A percentile compares a stretch with the other conserved stretches of the same genome.
These are phyloP conservation scores for Urochloa ruziziensis DNA, from an alignment of 176 grass and related monocot species.

Conservation along the genomic window DNA sequence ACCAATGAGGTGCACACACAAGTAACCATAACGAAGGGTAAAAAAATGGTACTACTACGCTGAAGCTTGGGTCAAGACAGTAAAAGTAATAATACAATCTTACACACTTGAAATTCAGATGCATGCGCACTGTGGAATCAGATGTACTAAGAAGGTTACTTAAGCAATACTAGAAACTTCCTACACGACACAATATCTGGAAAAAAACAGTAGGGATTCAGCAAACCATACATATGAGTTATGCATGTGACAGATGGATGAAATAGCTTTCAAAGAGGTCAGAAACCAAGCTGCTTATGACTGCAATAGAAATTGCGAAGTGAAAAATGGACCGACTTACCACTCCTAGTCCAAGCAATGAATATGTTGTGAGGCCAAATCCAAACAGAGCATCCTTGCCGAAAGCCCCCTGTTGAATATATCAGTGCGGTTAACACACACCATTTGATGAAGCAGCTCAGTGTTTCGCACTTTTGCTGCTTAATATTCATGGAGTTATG, in stretches of 20 bases:
- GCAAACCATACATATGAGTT: neutral
- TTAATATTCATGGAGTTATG: neutral
- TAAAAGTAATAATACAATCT: neutral
- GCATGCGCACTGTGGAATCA: too few species aligned
- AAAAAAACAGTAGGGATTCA: neutral
- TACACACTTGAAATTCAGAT: neutral
- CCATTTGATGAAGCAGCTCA: conserved; percentile 1
- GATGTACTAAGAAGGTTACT: neutral
- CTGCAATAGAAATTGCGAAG: neutral
- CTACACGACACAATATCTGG: neutral
- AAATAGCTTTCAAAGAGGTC: neutral
- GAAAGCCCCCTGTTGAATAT: conserved; percentile 73
- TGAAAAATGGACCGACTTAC: conserved; percentile 40
- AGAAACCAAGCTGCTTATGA: conserved; percentile 1
- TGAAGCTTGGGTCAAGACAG: neutral
- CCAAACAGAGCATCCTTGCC: conserved; percentile 77
- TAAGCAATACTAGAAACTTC: conserved; percentile 2
- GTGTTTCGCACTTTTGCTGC: conserved; percentile 6
- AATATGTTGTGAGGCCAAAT: conserved; percentile 93
- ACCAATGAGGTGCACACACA: neutral
- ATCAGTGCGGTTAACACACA: conserved; percentile 1
- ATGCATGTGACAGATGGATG: neutral
- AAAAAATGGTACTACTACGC: neutral
- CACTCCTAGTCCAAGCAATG: conserved; percentile 92
- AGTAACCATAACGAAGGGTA: neutral